Percentiles rank a stretch among this genome's conserved stretches.
Conservation (phyloP, 495 filamentous ascomycete species). For the Podospora australis region DNA sequence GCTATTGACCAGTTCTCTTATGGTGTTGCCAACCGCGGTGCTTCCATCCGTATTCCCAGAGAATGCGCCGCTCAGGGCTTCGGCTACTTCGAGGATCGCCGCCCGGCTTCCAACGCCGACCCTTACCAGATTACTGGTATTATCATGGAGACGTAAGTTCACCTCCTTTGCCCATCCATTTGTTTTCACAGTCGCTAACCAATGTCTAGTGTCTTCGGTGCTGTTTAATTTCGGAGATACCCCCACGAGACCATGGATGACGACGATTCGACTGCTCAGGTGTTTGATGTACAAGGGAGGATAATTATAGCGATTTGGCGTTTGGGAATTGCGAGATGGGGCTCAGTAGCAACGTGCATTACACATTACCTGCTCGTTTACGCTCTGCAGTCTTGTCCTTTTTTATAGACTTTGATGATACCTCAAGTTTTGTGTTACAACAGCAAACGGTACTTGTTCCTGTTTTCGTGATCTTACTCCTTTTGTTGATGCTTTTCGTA, state of each 20-base stretch:
- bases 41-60: conserved; percentile 82
- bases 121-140: conserved; percentile 63
- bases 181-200: background rate
- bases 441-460: no score
- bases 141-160: conserved; percentile 28
- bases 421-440: no score
- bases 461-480: no score
- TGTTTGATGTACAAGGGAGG: background rate
- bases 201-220: background rate
- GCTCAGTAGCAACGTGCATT: no score
- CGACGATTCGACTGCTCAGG: background rate
- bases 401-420: no score
- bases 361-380: no score
- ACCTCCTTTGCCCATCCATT: background rate
- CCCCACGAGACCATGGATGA: background rate
- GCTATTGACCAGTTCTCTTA: conserved; percentile 91
- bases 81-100: conserved; percentile 97
- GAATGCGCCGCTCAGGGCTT: conserved; percentile 86
- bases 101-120: conserved; percentile 91
- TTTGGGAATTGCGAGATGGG: background rate
- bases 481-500: no score
- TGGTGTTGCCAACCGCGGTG: conserved; percentile 93
- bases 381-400: no score
- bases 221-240: background rate
- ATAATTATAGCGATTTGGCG: background rate